Base-by-base conservation (phyloP, 345 rosid genomes). In the Populus nigra region DNA sequence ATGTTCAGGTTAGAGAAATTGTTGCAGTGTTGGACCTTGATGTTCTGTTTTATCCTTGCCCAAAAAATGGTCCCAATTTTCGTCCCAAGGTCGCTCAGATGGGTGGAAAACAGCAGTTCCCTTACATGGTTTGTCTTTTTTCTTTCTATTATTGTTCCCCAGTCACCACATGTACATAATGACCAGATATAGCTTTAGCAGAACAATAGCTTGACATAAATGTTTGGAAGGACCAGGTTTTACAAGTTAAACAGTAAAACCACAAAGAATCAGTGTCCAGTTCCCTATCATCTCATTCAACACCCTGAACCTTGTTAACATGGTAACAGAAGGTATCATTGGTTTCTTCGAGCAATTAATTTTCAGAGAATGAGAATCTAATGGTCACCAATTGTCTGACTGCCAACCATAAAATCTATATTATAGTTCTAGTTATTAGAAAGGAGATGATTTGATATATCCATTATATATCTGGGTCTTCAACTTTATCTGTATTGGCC, bases 31-130 rank as follows among this genome's bases (percentile, higher is more conserved):
- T 95, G 91, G 99, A 95, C 84, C 89, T 95, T 70, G 99, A 95
- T 86, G 93, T 95, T 83, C 78, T 93, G 13, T 95, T 80, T 86
- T 95, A 93, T 87, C 99, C 98, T 74, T 93, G 98, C 80, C 99
- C 99, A 29, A 86, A 85, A 87, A 87, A 91, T 39, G 94, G 99
- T 82, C 97, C 96, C 20, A 93, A 88, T 80, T 95, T 93, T 47
- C 97, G 97, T 77, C 94, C 94, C 50, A 91, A 87, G 86, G 97
- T 84, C 79, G 77, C 57, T 57, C 86, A 93, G 87, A 84, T 91
- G 98, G 98, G 98, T 3, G 98, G 99, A 68, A 93, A 93, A 76
- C 84, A 88, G 84, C 99, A 89, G 81, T 95, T 90, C 82, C 98
- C 99, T 1, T 95, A 95, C 88, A 93, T 95, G 98, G 99, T 95